phyloP scores from a whole-genome alignment of 768 basidiomycete species.

The Pleurotus ostreatus region DNA sequence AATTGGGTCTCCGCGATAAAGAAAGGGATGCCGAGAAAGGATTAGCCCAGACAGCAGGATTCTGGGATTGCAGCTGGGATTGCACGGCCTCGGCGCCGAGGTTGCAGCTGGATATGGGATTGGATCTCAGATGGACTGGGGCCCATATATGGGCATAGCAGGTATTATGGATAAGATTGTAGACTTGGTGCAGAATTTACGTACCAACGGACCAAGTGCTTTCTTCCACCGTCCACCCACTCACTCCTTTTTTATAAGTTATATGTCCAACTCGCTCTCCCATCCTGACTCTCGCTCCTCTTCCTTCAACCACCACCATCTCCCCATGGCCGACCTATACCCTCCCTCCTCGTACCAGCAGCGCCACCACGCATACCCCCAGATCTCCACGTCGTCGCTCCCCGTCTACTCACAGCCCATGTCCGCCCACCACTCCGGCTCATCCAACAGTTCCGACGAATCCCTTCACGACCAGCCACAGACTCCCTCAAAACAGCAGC shows the following conservation, averaged over 20 bases:
- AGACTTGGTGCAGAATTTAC: slow-evolving; percentile 7
- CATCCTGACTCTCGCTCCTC: slow-evolving; percentile 27
- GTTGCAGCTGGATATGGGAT: neutral
- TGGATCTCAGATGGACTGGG: neutral
- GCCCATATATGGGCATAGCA: slow-evolving; percentile 2
- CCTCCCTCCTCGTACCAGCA: slow-evolving; percentile 37
- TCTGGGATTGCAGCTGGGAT: neutral
- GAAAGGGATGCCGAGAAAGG: neutral
- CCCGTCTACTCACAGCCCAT: slow-evolving; percentile 32
- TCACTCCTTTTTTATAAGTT: slow-evolving; percentile 4
- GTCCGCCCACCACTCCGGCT: slow-evolving; percentile 36
- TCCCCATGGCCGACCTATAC: slow-evolving; percentile 55
- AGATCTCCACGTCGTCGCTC: slow-evolving; percentile 25
- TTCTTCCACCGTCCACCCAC: slow-evolving; percentile 6
- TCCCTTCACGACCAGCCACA: slow-evolving; percentile 43
- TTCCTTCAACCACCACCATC: slow-evolving; percentile 24
- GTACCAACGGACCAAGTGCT: slow-evolving; percentile 8
- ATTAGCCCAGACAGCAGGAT: neutral
- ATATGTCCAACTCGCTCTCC: slow-evolving; percentile 14
- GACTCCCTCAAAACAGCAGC: slow-evolving; percentile 32
- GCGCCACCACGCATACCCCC: slow-evolving; percentile 31
- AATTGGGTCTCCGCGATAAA: slow-evolving; percentile 2
- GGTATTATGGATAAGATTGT: slow-evolving; percentile 10
- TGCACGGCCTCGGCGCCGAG: slow-evolving; percentile 9
- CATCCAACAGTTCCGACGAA: slow-evolving; percentile 41